These are phyloP conservation scores for Psilocybe azurescens DNA, from an alignment of 768 basidiomycete species.

Conservation along the genomic window DNA sequence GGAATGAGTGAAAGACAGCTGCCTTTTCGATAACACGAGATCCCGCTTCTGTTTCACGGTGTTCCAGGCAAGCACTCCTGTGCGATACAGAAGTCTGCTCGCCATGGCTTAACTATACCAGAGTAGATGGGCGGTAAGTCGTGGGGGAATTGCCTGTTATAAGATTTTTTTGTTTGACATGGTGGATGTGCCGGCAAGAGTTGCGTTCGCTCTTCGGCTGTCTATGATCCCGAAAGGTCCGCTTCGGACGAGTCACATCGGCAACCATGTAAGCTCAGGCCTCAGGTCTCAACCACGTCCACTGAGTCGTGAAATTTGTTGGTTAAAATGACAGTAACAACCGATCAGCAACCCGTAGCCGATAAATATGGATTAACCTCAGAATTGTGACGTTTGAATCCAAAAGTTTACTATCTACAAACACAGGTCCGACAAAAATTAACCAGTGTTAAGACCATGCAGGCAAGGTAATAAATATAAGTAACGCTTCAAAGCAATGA, in stretches of 20 bases:
- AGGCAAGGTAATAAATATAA: too few relatives aligned
- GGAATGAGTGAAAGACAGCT: background rate
- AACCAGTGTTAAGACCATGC: too few relatives aligned
- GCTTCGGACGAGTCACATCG: background rate
- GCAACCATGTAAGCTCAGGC: background rate
- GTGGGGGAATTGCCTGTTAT: slow-evolving; percentile 21
- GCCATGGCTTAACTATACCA: background rate
- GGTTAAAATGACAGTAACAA: too few relatives aligned
- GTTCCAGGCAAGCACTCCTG: background rate
- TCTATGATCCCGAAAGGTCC: background rate
- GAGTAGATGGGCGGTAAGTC: slow-evolving; percentile 16
- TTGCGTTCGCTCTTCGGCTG: slow-evolving; percentile 2
- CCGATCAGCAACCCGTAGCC: too few relatives aligned
- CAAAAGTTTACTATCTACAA: too few relatives aligned
- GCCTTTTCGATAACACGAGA: background rate
- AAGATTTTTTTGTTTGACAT: slow-evolving; percentile 23
- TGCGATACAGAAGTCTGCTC: background rate
- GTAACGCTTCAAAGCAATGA: too few relatives aligned
- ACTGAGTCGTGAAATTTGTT: too few relatives aligned
- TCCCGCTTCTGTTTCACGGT: background rate
- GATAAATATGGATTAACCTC: too few relatives aligned
- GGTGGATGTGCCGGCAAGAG: slow-evolving; percentile 14
- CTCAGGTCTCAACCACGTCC: too few relatives aligned
- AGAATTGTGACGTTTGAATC: too few relatives aligned
- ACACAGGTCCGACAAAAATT: too few relatives aligned